These are phyloP conservation scores for Paxillus rubicundulus DNA, from an alignment of 768 basidiomycete species.

Conservation along the genomic window DNA sequence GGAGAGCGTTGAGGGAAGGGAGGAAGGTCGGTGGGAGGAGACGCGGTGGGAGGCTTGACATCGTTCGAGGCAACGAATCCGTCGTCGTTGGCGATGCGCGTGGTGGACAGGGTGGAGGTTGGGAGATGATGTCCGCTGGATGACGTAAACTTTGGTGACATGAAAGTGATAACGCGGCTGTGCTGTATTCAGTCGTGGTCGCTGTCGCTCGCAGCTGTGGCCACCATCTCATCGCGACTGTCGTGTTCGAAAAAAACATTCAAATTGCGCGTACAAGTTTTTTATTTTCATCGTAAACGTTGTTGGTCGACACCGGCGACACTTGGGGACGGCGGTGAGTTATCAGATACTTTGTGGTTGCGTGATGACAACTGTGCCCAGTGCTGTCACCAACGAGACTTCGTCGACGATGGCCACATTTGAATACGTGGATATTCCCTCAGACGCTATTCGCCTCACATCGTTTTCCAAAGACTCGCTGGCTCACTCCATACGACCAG, in stretches of 20 bases:
- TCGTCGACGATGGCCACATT: conserved; percentile 31
- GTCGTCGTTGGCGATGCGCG: neutral
- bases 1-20: conserved; percentile 43
- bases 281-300: too few relatives aligned
- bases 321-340: neutral
- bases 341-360: neutral
- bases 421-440: conserved; percentile 42
- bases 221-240: too few relatives aligned
- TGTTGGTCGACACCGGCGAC: too few relatives aligned
- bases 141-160: neutral
- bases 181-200: neutral
- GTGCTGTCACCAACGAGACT: conserved; percentile 5
- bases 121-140: neutral
- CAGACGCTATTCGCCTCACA: conserved; percentile 36
- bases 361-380: neutral
- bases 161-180: neutral
- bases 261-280: too few relatives aligned
- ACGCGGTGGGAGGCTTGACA: conserved; percentile 11
- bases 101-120: neutral
- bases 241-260: too few relatives aligned
- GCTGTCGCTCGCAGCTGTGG: too few relatives aligned
- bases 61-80: neutral
- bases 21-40: conserved; percentile 18
- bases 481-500: conserved; percentile 28
- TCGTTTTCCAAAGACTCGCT: conserved; percentile 15